phyloP scores from a whole-genome alignment of 345 rosid genomes.

The Lepidium aucheri region DNA sequence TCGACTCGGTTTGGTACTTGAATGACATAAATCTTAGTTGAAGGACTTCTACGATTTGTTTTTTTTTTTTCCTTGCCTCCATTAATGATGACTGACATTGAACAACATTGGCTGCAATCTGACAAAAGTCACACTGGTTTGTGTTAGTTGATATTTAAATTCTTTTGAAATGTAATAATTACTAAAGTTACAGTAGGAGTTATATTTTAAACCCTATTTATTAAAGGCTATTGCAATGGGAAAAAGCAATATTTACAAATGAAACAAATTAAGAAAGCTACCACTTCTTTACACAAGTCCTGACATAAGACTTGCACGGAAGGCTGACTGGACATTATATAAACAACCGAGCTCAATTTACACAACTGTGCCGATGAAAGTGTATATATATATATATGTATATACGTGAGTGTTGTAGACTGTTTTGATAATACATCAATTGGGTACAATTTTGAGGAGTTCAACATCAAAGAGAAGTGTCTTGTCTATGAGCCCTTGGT shows the following conservation, averaged over 20 bases:
- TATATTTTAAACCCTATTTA: too few relatives aligned
- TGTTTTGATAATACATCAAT: constrained; percentile 2
- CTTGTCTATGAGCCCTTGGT: constrained; percentile 94
- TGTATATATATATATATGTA: not conserved
- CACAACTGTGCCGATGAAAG: not conserved
- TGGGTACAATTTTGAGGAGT: constrained; percentile 72
- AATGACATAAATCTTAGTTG: not conserved
- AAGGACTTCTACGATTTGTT: constrained; percentile 3
- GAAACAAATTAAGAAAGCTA: not conserved
- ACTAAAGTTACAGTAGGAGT: not conserved
- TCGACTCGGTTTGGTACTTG: not conserved
- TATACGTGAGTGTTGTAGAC: not conserved
- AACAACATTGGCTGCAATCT: not conserved
- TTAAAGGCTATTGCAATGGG: too few relatives aligned
- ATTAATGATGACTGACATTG: constrained; percentile 16
- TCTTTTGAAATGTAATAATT: not conserved
- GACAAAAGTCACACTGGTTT: constrained; percentile 7
- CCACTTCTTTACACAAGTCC: not conserved
- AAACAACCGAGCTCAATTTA: not conserved
- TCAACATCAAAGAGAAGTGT: constrained; percentile 88
- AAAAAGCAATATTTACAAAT: too few relatives aligned
- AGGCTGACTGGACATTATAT: not conserved
- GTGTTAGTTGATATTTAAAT: not conserved
- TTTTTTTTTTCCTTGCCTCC: not conserved
- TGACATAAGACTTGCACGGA: not conserved